Evolutionary conservation across 257 asterid genomes (phyloP).

Genomic region (Cordia subcordata): DNA sequence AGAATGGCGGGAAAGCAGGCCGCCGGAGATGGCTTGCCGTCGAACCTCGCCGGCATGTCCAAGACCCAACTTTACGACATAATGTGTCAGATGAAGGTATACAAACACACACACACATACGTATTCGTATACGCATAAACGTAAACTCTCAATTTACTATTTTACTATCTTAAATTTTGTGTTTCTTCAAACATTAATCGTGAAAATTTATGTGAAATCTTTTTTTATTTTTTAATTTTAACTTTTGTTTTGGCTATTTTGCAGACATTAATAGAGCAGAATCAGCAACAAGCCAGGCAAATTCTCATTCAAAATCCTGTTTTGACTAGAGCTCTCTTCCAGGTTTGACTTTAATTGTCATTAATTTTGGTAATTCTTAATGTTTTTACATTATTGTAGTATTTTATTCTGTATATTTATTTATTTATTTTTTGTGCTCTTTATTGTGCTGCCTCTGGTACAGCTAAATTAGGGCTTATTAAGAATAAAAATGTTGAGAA

Average conservation of each 20-base stretch:
- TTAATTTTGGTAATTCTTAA: constrained; percentile 5
- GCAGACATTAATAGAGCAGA: constrained; percentile 82
- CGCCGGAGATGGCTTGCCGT: constrained; percentile 61
- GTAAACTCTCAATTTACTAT: not conserved
- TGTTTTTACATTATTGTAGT: not conserved
- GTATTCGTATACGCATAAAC: not conserved
- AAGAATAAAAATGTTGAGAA: too few relatives aligned
- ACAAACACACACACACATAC: too few relatives aligned
- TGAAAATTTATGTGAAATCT: not conserved
- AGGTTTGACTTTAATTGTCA: constrained; percentile 38
- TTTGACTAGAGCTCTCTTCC: constrained; percentile 88
- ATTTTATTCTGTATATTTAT: too few relatives aligned
- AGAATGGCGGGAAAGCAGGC: constrained; percentile 76
- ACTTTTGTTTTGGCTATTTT: constrained; percentile 1
- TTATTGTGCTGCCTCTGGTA: too few relatives aligned
- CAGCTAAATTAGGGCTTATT: not conserved
- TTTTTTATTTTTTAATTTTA: too few relatives aligned
- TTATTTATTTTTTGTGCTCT: too few relatives aligned
- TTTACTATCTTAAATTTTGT: not conserved
- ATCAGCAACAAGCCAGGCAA: constrained; percentile 89
- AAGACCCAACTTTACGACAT: constrained; percentile 78
- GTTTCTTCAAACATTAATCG: not conserved
- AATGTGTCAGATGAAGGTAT: constrained; percentile 95
- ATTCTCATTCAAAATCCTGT: constrained; percentile 88
- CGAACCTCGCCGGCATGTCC: constrained; percentile 88